Evolutionary conservation across 2,329 filamentous ascomycete genomes (phyloP).

Genomic region (Cercospora beticola): DNA sequence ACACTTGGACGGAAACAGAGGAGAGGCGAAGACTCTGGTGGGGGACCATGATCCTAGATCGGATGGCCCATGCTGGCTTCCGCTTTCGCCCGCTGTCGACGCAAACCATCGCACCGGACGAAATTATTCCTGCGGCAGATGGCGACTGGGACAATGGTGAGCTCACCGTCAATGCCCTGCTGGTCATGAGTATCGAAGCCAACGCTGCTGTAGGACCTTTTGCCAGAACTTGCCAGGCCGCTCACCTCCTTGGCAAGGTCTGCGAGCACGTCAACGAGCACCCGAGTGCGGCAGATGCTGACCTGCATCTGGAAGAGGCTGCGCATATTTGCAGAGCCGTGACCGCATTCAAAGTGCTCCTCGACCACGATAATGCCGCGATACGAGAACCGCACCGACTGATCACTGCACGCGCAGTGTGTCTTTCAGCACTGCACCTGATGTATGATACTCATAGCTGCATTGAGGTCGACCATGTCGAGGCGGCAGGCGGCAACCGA

Average conservation of each 20-base stretch:
- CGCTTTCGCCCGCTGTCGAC: slow-evolving; percentile 22
- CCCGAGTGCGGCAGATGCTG: slow-evolving; percentile 17
- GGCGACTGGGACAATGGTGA: slow-evolving; percentile 23
- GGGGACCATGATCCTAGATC: slow-evolving; percentile 25
- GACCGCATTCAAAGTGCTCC: slow-evolving; percentile 15
- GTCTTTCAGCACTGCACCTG: slow-evolving; percentile 19
- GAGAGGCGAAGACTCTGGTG: slow-evolving; percentile 26
- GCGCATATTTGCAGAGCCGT: slow-evolving; percentile 20
- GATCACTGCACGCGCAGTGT: slow-evolving; percentile 20
- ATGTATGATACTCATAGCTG: slow-evolving; percentile 28
- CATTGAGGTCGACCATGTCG: slow-evolving; percentile 22
- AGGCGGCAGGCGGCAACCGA: slow-evolving; percentile 17
- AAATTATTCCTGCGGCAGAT: slow-evolving; percentile 22
- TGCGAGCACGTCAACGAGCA: slow-evolving; percentile 25
- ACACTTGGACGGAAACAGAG: slow-evolving; percentile 25
- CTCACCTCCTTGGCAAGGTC: slow-evolving; percentile 23
- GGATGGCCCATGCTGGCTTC: slow-evolving; percentile 22
- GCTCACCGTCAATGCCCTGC: slow-evolving; percentile 22
- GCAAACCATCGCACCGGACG: slow-evolving; percentile 15
- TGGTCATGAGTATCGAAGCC: slow-evolving; percentile 26
- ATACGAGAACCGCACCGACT: slow-evolving; percentile 14
- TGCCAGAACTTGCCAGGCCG: slow-evolving; percentile 26
- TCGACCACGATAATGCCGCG: slow-evolving; percentile 10
- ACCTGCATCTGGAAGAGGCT: slow-evolving; percentile 27
- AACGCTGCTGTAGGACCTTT: slow-evolving; percentile 23